Evolutionary conservation across 345 rosid genomes (phyloP).

Genomic region (Populus pruinosa): DNA sequence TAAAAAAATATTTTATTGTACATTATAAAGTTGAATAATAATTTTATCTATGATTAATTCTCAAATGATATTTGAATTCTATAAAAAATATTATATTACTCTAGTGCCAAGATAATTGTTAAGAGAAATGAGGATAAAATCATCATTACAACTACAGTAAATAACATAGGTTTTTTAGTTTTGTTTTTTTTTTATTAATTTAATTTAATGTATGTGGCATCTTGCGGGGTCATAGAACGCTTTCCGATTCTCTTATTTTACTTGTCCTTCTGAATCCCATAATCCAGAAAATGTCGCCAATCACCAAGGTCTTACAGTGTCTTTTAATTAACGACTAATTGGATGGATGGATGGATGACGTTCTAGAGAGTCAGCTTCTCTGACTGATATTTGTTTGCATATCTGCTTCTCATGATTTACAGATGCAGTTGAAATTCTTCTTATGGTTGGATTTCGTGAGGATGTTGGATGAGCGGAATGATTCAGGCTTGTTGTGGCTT

Average conservation of each 20-base stretch:
- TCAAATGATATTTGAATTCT: too few relatives aligned
- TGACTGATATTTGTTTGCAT: background rate
- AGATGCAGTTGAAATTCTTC: slow-evolving; percentile 84
- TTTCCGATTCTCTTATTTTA: background rate
- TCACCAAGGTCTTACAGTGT: slow-evolving; percentile 40
- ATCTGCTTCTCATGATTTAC: slow-evolving; percentile 16
- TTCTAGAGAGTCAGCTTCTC: background rate
- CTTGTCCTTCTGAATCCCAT: slow-evolving; percentile 41
- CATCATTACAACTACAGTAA: too few relatives aligned
- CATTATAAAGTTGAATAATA: too few relatives aligned
- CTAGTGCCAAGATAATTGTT: too few relatives aligned
- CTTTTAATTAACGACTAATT: background rate
- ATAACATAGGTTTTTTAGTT: too few relatives aligned
- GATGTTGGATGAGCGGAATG: slow-evolving; percentile 67
- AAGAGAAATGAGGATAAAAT: too few relatives aligned
- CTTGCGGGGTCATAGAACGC: background rate
- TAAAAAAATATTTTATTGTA: too few relatives aligned
- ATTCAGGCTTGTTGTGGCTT: slow-evolving; percentile 90
- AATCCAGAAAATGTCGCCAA: slow-evolving; percentile 57
- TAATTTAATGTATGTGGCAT: background rate
- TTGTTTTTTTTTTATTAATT: too few relatives aligned
- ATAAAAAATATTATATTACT: too few relatives aligned
- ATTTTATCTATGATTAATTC: too few relatives aligned
- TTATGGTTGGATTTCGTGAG: slow-evolving; percentile 67
- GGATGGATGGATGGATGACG: background rate